Base-by-base conservation (phyloP, 2,329 filamentous ascomycete genomes). In the Aspergillus pseudotamarii region DNA sequence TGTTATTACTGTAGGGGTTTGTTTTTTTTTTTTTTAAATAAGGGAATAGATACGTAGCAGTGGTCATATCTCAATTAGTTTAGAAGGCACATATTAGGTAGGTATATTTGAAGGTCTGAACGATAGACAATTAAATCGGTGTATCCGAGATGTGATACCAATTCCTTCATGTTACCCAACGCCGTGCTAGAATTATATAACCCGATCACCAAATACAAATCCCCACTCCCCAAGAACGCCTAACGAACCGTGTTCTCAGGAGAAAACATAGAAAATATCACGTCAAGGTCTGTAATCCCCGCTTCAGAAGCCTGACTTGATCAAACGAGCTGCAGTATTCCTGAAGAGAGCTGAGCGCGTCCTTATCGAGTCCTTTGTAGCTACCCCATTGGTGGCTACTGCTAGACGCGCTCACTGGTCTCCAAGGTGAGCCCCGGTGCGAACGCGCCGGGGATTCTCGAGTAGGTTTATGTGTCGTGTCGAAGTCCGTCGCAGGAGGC, bases 291-390 rank as follows among this genome's bases (percentile, higher is more conserved):
- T 55, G 51, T 26, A 55, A 32, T 5, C 51, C 51, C 3, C 51
- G 30, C 16, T 38, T 55, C 21, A 55, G 11, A 16, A 55, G 21
- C 14, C 51, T 14, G 2, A 55, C 51, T 55, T 55, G n/a, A 38
- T 55, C 51, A 19, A 55, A 55, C 14, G 51, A 55, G 34, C 51
- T 55, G n/a, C 51, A 55, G 51, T 55, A 55, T 38, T 55, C 51
- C 4, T 55, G 51, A 12, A 55, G 34, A 12, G 34, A 55, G 21
- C 32, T 26, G 21, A 38, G 30, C 32, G 51, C 51, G 9, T 55
- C 51, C 32, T 55, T 55, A 28, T 55, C 51, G 6, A 38, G 19
- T 6, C 11, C 51, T 14, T 38, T 55, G 6, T 26, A 14, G 11
- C 32, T 36, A 14, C 32, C 32, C 34, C 51, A 51, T 26, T 26